Base-by-base conservation (phyloP, 352 stramenopile genomes). In the Aphanomyces astaci region DNA sequence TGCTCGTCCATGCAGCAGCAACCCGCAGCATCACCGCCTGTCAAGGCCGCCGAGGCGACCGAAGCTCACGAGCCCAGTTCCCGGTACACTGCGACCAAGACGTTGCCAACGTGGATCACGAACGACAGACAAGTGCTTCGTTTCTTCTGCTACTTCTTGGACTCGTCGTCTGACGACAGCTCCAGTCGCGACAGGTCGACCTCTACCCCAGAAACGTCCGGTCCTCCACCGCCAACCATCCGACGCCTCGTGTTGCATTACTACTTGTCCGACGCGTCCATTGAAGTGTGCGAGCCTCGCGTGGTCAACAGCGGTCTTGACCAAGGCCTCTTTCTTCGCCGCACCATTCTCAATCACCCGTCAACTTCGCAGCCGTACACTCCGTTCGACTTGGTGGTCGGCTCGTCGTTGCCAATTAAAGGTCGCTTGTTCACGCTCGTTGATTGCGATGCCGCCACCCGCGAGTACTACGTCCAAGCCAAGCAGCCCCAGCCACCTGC, bases 61-160 rank as follows among this genome's bases (percentile, higher is more conserved):
- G 10, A 10, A 53, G 19, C 22, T 24, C 19, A 24, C 43, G 4
- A 19, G n/a, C 28, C 46, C 0, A 68, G 62, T 33, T 68, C 62
- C 2, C 30, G 36, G 5, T 68, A 56, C n/a, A 24, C 49, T 3
- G 49, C 39, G 28, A 43, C 62, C 15, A 36, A 45, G 22, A 33
- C 62, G 25, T 33, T 68, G 13, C 62, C 62, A 5, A 60, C 39
- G 31, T 92, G 86, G 81, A 73, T 91, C 71, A 88, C 81, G 5
- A 73, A 88, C 73, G 81, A 90, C 55, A 75, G 81, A 10, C 80
- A 93, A 33, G 89, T 97, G 43, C 76, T 98, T 40, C 86, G 90
- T 22, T 97, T 96, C 76, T 96, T 91, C 49, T 86, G 80, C 1
- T 98, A 95, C 71, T 96, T 95, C 51, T 64, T 86, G 32, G 86